Conservation (phyloP, 306 rosid species). For the Dalbergia cochinchinensis region DNA sequence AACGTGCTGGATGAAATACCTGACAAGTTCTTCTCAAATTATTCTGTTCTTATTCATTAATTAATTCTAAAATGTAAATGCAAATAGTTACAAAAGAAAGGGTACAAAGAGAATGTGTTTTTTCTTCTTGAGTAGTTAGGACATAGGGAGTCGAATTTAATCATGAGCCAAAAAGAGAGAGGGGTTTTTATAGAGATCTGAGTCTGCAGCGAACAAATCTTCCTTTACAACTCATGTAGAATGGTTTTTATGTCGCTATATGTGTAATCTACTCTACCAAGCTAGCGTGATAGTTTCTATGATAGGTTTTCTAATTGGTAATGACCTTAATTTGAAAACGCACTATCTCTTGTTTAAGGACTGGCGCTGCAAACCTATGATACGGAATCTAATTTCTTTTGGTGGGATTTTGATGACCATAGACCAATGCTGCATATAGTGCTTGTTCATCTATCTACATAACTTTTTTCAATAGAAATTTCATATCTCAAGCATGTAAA, state of each 20-base stretch:
- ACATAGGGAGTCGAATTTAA: constrained; percentile 37
- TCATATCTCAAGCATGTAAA: background rate
- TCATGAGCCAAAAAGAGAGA: constrained; percentile 31
- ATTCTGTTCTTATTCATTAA: constrained; percentile 5
- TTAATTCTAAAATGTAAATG: constrained; percentile 40
- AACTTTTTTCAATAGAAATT: too few relatives aligned
- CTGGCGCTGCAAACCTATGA: background rate
- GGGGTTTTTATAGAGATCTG: constrained; percentile 43
- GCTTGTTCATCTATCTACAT: background rate
- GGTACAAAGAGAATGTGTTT: constrained; percentile 50
- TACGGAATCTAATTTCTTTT: background rate
- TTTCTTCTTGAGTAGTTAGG: constrained; percentile 30
- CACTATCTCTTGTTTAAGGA: constrained; percentile 15
- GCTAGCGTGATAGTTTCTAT: constrained; percentile 19
- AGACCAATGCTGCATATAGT: background rate
- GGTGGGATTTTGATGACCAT: background rate
- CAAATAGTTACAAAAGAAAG: constrained; percentile 43
- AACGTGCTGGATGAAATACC: constrained; percentile 41
- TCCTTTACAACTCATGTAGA: constrained; percentile 50
- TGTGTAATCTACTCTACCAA: constrained; percentile 27
- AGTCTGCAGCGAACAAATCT: constrained; percentile 29
- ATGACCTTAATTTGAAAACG: background rate
- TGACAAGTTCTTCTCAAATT: constrained; percentile 57
- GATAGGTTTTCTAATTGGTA: background rate
- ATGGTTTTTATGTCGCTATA: constrained; percentile 43